Evolutionary conservation across 2,329 filamentous ascomycete species (phyloP).

Genomic region (Fusarium metavorans): DNA sequence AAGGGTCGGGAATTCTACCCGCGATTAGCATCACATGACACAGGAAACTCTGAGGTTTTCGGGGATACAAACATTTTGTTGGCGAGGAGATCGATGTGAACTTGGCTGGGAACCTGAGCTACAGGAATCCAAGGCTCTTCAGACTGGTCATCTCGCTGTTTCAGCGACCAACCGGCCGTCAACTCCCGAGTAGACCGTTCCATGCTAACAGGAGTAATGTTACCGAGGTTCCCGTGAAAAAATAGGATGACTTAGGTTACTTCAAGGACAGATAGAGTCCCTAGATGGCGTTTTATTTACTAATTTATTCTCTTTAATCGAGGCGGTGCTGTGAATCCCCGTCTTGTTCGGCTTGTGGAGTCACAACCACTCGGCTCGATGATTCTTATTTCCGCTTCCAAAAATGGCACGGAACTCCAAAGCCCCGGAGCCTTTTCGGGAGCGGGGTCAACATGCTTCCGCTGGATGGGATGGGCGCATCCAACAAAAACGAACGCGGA

Average conservation of each 20-base stretch:
- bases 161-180: background rate
- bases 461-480: background rate
- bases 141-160: background rate
- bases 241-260: background rate
- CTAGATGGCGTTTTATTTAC: background rate
- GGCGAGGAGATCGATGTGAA: constrained; percentile 61
- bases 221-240: background rate
- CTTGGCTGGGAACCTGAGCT: background rate
- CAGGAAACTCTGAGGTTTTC: background rate
- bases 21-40: background rate
- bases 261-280: background rate
- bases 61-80: constrained; percentile 52
- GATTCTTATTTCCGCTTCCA: background rate
- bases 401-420: background rate
- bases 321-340: background rate
- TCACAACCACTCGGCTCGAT: background rate
- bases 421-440: background rate
- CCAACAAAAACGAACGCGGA: background rate
- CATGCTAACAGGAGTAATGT: background rate
- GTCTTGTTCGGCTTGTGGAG: background rate
- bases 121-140: background rate
- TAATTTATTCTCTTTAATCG: background rate
- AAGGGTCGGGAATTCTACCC: constrained; percentile 68
- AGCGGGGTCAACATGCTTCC: background rate
- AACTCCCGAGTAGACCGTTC: background rate